Evolutionary conservation across 1,284 basidiomycete genomes (phyloP), one percentile per base, ranked within the genome.

Genomic region (Heterobasidion occidentale): DNA sequence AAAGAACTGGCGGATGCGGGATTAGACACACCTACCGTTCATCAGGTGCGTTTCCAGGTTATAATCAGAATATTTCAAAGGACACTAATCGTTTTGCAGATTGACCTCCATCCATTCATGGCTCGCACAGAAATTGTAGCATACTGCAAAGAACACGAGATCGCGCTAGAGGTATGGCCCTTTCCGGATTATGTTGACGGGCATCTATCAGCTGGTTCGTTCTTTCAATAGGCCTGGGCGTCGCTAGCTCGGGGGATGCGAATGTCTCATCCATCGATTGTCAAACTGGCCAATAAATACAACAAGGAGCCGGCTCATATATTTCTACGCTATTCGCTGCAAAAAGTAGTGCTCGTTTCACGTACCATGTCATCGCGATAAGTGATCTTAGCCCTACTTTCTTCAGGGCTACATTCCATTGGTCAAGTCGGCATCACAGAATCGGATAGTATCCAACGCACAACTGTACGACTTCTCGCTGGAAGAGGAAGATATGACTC

Each of bases 21-120:
- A n/a, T 66, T 77, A 19, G 73, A 75, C 51, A 62, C 79, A 35
- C 86, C 87, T 0, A 76, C 72, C 0, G 73, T 90, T 49, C 84
- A 90, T 64, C 88, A 90, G 70, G 84, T 89, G 65, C 68, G 70
- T 65, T 36, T 7, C 42, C 36, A 5, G 17, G 17, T 38, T 33
- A 17, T 46, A 12, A 42, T 36, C 34, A 33, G 33, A 27, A 12
- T n/a, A 12, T 42, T 42, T 4, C 38, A 8, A 42, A 42, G n/a
- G 4, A 7, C 7, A 11, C 3, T 42, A 42, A 11, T 8, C n/a
- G 38, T 42, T 34, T 55, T 33, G 47, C 52, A 80, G 77, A 78
- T 82, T 57, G 79, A 87, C 67, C 70, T 89, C 14, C 87, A 90
- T 67, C 88, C 87, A 1, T 92, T 86, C 69, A 86, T 84, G 78